Percentiles rank a stretch among this genome's conserved stretches.
Conservation (phyloP, 768 basidiomycete genomes). For the Arthromyces matolae region DNA sequence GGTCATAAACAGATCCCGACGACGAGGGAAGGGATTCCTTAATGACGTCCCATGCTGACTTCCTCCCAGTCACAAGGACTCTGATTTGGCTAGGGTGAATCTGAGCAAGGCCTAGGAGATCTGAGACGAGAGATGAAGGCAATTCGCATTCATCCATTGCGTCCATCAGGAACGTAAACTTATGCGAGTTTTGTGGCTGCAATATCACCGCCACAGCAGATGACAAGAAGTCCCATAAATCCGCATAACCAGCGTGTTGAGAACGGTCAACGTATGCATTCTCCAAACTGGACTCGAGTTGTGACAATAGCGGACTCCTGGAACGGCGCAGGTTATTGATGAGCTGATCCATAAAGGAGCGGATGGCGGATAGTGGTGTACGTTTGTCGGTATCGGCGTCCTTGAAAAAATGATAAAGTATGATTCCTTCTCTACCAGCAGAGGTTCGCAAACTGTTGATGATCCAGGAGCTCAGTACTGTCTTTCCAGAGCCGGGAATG, state of each 20-base stretch:
- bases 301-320: neutral
- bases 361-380: neutral
- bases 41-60: slow-evolving; percentile 1
- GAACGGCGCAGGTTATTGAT: neutral
- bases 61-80: slow-evolving; percentile 1
- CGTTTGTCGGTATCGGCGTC: neutral
- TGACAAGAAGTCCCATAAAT: neutral
- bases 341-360: slow-evolving; percentile 3
- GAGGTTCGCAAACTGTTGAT: neutral
- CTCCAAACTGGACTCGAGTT: neutral
- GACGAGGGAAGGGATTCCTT: neutral
- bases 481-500: slow-evolving; percentile 8
- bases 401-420: slow-evolving; percentile 12
- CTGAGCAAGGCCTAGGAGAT: neutral
- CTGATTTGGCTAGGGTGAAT: neutral
- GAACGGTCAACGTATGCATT: neutral
- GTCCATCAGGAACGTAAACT: neutral
- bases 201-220: neutral
- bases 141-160: slow-evolving; percentile 11
- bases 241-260: neutral
- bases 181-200: neutral
- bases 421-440: no score
- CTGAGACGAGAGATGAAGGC: neutral
- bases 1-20: neutral
- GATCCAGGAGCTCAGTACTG: slow-evolving; percentile 10